Evolutionary conservation across 805 yeast species (phyloP), one percentile per base, ranked within the genome.

Genomic region (Starmerella vaccinii): DNA sequence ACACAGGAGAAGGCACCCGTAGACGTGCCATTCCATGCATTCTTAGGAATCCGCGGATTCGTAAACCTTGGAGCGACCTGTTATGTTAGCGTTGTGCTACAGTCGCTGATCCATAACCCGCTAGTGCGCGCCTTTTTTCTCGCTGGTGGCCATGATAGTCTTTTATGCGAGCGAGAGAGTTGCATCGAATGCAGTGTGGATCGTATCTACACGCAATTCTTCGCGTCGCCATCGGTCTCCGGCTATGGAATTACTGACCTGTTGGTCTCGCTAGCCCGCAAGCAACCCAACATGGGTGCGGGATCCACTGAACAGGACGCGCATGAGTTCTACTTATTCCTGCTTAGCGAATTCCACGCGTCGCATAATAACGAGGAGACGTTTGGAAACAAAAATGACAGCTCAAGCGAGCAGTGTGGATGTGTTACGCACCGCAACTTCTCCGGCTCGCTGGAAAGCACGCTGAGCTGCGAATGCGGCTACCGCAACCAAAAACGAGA

Each of bases 271-370:
- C 82, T 95, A 1, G 88, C 96, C 90, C 81, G 81, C 60, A 51
- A 51, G 42, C 56, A 59, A 39, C 77, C 84, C 57, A 76, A 87
- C 30, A 75, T 92, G 52, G 59, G 59, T 13, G 95, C 97, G 0
- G 99, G 99, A 1, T 89, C 89, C 58, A 83, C 92, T 32, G 97
- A 92, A 66, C 99, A 92, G 67, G 99, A 92, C 65, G 97, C 98
- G 0, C 99, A 92, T 67, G 99, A 92, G 66, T 92, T 90, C 66
- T 82, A 95, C 82, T 97, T 92, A 63, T 89, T 90, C 63, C 62
- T 90, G 26, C 72, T 90, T 34, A 84, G 90, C 65, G 95, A 88
- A 66, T 67, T 92, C 50, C 98, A 92, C 65, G 33, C 33, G 16
- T 49, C 59, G 16, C 61, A 57, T 40, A 30, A 30, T 29, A 5